Conservation (phyloP, 1,284 basidiomycete species). For the Vanrija sp. region DNA sequence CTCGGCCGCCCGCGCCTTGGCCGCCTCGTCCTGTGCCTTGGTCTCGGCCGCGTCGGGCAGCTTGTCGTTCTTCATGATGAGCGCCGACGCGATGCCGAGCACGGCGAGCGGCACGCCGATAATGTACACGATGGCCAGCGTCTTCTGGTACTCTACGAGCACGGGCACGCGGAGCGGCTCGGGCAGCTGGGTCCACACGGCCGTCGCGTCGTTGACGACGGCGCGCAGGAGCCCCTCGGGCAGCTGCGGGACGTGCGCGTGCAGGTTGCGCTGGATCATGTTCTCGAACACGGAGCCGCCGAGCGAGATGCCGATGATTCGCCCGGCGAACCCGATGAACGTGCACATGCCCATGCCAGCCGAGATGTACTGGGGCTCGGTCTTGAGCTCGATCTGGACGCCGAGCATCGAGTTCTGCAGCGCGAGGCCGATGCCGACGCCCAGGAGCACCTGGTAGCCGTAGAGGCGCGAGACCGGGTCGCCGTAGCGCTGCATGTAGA, state of each 20-base stretch:
- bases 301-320: slow-evolving; percentile 45
- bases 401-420: slow-evolving; percentile 44
- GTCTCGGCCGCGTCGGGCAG: slow-evolving; percentile 28
- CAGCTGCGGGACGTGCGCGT: slow-evolving; percentile 28
- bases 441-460: slow-evolving; percentile 43
- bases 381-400: slow-evolving; percentile 42
- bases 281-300: slow-evolving; percentile 47
- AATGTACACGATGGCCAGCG: slow-evolving; percentile 38
- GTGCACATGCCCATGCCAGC: slow-evolving; percentile 34
- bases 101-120: slow-evolving; percentile 39
- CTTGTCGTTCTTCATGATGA: slow-evolving; percentile 38
- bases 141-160: slow-evolving; percentile 39
- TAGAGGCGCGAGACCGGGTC: slow-evolving; percentile 30
- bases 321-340: slow-evolving; percentile 43
- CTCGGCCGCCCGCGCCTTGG: neutral
- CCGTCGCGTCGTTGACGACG: slow-evolving; percentile 32
- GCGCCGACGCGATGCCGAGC: slow-evolving; percentile 28
- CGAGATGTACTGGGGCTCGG: slow-evolving; percentile 39
- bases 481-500: slow-evolving; percentile 37
- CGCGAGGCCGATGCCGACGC: slow-evolving; percentile 41
- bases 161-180: slow-evolving; percentile 23
- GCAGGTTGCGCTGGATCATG: slow-evolving; percentile 37
- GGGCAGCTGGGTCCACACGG: slow-evolving; percentile 35
- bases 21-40: slow-evolving; percentile 25
- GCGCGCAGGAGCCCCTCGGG: slow-evolving; percentile 14